Evolutionary conservation across 495 filamentous ascomycete species (phyloP).

Genomic region (Schizothecium vesticola): DNA sequence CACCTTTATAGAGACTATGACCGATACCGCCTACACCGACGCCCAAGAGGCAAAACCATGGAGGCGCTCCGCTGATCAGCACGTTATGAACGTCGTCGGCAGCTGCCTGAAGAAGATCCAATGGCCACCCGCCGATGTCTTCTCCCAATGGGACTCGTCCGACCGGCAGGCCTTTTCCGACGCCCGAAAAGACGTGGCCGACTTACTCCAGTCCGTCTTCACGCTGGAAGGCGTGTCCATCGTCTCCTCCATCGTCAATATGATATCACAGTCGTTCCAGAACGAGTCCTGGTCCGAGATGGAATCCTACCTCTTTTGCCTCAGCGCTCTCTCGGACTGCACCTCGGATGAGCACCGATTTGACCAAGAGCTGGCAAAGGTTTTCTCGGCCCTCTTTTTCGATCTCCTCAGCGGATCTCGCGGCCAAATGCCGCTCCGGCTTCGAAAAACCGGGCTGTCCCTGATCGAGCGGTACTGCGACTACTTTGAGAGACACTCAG

Average conservation of each 20-base stretch:
- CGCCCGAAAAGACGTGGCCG: constrained; percentile 74
- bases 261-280: constrained; percentile 54
- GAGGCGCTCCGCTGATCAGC: constrained; percentile 27
- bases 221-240: constrained; percentile 61
- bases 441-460: constrained; percentile 71
- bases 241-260: constrained; percentile 62
- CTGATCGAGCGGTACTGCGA: constrained; percentile 73
- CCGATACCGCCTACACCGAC: constrained; percentile 36
- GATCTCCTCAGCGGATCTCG: constrained; percentile 46
- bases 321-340: constrained; percentile 70
- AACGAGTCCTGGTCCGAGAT: constrained; percentile 65
- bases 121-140: constrained; percentile 47
- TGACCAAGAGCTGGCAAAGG: constrained; percentile 59
- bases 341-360: constrained; percentile 59
- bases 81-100: constrained; percentile 52
- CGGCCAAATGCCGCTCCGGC: constrained; percentile 54
- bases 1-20: constrained; percentile 55
- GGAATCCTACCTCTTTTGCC: constrained; percentile 74
- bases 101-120: constrained; percentile 59
- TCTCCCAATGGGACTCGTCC: constrained; percentile 63
- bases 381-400: constrained; percentile 66
- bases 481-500: constrained; percentile 71
- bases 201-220: constrained; percentile 74
- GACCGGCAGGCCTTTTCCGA: constrained; percentile 66
- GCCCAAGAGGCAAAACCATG: constrained; percentile 10